Percentiles rank a stretch among this genome's conserved stretches.
phyloP scores from a whole-genome alignment of 352 stramenopile species.

The Phytophthora cactorum region DNA sequence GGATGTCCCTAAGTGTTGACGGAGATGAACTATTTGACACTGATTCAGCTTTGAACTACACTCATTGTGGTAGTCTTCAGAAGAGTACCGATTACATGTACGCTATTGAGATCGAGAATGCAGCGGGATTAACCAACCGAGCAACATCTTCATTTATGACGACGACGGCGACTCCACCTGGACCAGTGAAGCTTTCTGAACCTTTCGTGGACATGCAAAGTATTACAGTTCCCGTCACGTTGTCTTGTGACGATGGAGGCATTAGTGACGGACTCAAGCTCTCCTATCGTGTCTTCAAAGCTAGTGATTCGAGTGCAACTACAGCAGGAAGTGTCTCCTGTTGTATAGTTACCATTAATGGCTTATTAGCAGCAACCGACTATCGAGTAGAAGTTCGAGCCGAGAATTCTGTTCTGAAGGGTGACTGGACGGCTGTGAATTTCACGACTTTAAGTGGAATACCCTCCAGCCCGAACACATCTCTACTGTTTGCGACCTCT shows the following conservation, averaged over 20 bases:
- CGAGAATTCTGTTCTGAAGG: constrained; percentile 18
- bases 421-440: constrained; percentile 31
- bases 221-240: constrained; percentile 19
- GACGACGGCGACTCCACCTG: constrained; percentile 8
- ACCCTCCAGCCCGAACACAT: constrained; percentile 27
- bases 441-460: constrained; percentile 42
- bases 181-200: constrained; percentile 17
- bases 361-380: constrained; percentile 22
- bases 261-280: background rate
- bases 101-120: constrained; percentile 56
- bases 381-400: constrained; percentile 40
- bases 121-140: constrained; percentile 31
- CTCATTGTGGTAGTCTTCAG: constrained; percentile 39
- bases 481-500: constrained; percentile 32
- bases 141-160: constrained; percentile 38
- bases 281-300: constrained; percentile 15
- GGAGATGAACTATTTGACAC: constrained; percentile 38
- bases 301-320: constrained; percentile 23
- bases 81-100: constrained; percentile 42
- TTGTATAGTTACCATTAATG: constrained; percentile 13
- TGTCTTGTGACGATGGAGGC: constrained; percentile 47
- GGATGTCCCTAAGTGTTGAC: constrained; percentile 40
- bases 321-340: constrained; percentile 17
- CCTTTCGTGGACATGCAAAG: constrained; percentile 14
- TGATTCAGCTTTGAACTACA: constrained; percentile 28